Conservation (phyloP, 495 filamentous ascomycete genomes). For the Talaromyces trachyspermus region DNA sequence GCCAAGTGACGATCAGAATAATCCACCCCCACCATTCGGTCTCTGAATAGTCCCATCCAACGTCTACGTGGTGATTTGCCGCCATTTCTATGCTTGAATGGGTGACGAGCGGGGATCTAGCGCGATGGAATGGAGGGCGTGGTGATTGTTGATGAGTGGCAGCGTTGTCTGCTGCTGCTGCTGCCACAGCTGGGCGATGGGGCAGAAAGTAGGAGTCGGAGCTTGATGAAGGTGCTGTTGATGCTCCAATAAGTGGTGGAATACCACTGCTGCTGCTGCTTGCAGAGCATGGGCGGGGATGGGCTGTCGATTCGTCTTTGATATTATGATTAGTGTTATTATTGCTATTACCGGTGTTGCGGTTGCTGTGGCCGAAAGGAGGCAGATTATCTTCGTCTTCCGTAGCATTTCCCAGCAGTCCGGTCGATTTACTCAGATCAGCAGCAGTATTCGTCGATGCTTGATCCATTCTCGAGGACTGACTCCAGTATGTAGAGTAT, state of each 20-base stretch:
- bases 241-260: constrained; percentile 29
- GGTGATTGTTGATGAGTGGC: no score
- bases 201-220: constrained; percentile 63
- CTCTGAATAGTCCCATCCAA: constrained; percentile 79
- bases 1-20: constrained; percentile 80
- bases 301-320: constrained; percentile 18
- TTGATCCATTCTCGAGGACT: background rate
- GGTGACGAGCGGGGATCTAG: constrained; percentile 55
- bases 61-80: constrained; percentile 34
- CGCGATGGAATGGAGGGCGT: constrained; percentile 31
- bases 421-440: constrained; percentile 26
- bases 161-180: constrained; percentile 8
- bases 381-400: constrained; percentile 70
- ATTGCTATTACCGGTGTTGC: constrained; percentile 9
- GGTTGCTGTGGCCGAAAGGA: constrained; percentile 20
- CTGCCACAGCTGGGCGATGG: constrained; percentile 16
- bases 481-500: background rate
- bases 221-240: constrained; percentile 46
- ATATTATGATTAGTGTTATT: background rate
- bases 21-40: constrained; percentile 98
- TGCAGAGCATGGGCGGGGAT: constrained; percentile 14
- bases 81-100: constrained; percentile 29
- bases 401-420: constrained; percentile 41
- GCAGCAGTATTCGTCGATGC: background rate
- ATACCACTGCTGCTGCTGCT: constrained; percentile 13